Conservation (phyloP, 2,329 filamentous ascomycete species). For the Fusarium cicatricum region DNA sequence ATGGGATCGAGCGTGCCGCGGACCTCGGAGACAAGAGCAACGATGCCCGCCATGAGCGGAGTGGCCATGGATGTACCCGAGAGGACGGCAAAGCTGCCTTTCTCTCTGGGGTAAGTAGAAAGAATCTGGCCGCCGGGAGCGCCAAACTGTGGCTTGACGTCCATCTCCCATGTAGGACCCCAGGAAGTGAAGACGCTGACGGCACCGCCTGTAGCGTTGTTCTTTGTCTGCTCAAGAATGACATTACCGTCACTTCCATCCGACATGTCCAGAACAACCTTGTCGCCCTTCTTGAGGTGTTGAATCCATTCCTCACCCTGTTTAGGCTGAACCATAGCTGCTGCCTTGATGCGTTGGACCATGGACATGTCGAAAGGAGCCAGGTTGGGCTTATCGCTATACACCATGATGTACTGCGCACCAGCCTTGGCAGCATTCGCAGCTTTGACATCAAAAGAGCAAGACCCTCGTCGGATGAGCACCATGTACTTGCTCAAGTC, state of each 20-base stretch:
- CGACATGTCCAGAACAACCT: conserved; percentile 55
- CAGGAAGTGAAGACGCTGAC: conserved; percentile 63
- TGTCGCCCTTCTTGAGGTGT: conserved; percentile 52
- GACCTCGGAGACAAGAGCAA: conserved; percentile 61
- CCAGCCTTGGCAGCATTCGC: conserved; percentile 61
- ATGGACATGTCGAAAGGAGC: conserved; percentile 44
- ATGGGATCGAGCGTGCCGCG: conserved; percentile 61
- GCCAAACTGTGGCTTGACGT: conserved; percentile 64
- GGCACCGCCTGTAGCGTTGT: conserved; percentile 59
- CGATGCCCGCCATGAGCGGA: conserved; percentile 62
- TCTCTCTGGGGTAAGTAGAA: conserved; percentile 60
- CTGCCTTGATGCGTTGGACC: conserved; percentile 46
- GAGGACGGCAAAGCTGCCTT: conserved; percentile 59
- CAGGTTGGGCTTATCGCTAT: conserved; percentile 60
- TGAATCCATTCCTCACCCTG: conserved; percentile 56
- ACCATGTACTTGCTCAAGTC: conserved; percentile 66
- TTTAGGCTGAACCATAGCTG: conserved; percentile 52
- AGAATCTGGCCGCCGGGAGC: conserved; percentile 65
- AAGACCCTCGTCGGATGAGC: conserved; percentile 66
- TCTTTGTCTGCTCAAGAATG: conserved; percentile 47
- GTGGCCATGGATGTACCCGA: conserved; percentile 70
- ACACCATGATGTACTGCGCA: conserved; percentile 68
- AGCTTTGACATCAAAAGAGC: conserved; percentile 63
- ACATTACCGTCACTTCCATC: conserved; percentile 49
- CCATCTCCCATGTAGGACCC: conserved; percentile 68